Evolutionary conservation across 139 green algal species (phyloP).

Genomic region (Chlorella sp.): DNA sequence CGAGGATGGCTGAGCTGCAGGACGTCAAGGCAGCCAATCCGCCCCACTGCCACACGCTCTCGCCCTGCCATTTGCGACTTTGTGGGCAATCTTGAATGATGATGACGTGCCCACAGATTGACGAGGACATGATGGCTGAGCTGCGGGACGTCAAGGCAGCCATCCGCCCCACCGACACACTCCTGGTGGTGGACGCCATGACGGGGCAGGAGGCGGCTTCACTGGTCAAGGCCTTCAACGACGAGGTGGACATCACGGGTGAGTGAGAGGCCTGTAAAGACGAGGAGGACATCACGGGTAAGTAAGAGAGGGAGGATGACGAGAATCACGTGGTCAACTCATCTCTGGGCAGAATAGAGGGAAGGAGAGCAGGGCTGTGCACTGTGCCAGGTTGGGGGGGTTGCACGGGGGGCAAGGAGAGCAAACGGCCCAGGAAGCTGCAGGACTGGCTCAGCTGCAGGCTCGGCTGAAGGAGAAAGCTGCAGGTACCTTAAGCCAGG

Average conservation of each 20-base stretch:
- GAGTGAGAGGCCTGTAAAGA: conserved; percentile 86
- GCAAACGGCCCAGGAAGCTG: no score
- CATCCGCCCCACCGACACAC: conserved; percentile 82
- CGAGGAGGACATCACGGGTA: conserved; percentile 17
- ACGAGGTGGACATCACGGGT: conserved; percentile 33
- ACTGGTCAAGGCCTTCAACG: conserved; percentile 93
- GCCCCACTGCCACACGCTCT: conserved; percentile 85
- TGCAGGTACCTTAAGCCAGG: no score
- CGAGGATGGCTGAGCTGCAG: conserved; percentile 82
- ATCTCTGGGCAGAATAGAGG: no score
- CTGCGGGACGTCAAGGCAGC: conserved; percentile 70
- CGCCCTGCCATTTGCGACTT: no score
- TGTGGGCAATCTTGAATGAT: no score
- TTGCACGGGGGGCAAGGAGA: no score
- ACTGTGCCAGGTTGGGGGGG: no score
- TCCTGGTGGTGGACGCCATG: conserved; percentile 99
- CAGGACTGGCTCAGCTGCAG: no score
- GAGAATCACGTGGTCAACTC: conserved; percentile 30
- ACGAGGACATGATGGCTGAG: conserved; percentile 88
- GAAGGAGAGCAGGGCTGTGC: no score
- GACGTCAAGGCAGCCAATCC: conserved; percentile 68
- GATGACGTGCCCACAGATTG: conserved; percentile 62
- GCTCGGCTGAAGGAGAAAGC: no score
- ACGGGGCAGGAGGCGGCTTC: conserved; percentile 83
- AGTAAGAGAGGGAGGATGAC: conserved; percentile 85